Conservation (phyloP, 768 basidiomycete species). For the Cubamyces sp. region DNA sequence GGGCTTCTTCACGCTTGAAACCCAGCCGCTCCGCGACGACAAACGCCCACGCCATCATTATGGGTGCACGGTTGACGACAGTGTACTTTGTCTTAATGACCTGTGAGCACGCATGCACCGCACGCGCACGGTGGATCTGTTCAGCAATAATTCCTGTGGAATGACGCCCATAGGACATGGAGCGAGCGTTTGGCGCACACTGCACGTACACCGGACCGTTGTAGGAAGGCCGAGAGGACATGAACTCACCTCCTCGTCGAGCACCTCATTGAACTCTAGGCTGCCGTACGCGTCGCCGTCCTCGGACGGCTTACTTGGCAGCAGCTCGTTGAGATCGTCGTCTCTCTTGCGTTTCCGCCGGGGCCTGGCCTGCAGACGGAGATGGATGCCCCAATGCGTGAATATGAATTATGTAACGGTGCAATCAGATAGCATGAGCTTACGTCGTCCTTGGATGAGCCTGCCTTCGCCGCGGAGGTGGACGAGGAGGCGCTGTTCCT, state of each 20-base stretch:
- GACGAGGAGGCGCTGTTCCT: conserved; percentile 1
- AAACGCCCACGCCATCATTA: conserved; percentile 94
- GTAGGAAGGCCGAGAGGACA: neutral
- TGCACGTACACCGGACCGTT: conserved; percentile 2
- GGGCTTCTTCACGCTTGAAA: conserved; percentile 85
- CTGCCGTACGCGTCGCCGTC: conserved; percentile 55
- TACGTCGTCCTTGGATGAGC: conserved; percentile 24
- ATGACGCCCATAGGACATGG: neutral
- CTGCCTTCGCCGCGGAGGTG: conserved; percentile 15
- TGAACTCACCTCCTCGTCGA: conserved; percentile 68
- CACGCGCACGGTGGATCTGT: conserved; percentile 2
- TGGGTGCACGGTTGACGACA: conserved; percentile 87
- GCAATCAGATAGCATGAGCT: conserved; percentile 12
- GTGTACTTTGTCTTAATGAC: conserved; percentile 60
- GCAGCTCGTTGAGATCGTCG: conserved; percentile 56
- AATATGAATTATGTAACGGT: conserved; percentile 11
- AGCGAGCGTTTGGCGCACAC: neutral
- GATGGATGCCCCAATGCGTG: conserved; percentile 8
- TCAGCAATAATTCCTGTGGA: neutral
- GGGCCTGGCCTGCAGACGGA: conserved; percentile 27
- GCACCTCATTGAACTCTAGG: conserved; percentile 72
- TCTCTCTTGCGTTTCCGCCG: conserved; percentile 58
- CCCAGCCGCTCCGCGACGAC: conserved; percentile 85
- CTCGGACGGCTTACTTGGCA: conserved; percentile 55
- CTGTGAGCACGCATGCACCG: conserved; percentile 40